A percentile compares a stretch with the other conserved stretches of the same genome.
Evolutionary conservation across 306 rosid species (phyloP).

Genomic region (Rosa multiflora): DNA sequence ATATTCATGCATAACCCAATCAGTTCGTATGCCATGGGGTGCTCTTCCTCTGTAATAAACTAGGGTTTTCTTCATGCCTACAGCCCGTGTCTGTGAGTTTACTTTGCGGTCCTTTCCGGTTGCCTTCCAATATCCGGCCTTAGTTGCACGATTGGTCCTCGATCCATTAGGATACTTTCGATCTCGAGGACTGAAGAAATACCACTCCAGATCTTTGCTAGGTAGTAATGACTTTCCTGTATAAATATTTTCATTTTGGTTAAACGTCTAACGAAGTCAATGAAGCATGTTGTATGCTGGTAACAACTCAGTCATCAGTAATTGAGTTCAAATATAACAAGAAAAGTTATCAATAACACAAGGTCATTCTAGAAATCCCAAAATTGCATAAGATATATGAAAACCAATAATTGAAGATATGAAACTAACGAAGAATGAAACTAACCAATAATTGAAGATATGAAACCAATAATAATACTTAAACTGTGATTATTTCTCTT

Average conservation of each 20-base stretch:
- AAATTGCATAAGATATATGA: not conserved
- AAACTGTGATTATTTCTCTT: not conserved
- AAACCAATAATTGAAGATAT: not conserved
- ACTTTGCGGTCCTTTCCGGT: constrained; percentile 92
- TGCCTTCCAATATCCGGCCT: constrained; percentile 94
- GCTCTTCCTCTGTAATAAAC: constrained; percentile 93
- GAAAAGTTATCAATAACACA: not conserved
- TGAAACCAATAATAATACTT: not conserved
- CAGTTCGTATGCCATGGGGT: constrained; percentile 83
- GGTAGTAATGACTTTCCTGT: constrained; percentile 86
- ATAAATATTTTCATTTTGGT: not conserved
- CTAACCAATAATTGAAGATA: not conserved
- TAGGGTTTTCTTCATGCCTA: constrained; percentile 93
- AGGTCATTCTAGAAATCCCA: not conserved
- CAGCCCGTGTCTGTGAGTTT: constrained; percentile 57
- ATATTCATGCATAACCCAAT: constrained; percentile 97
- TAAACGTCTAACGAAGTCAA: not conserved
- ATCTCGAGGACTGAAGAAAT: constrained; percentile 88
- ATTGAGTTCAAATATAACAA: not conserved
- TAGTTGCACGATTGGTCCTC: constrained; percentile 89
- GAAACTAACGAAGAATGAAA: too few relatives aligned
- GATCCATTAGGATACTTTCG: constrained; percentile 94
- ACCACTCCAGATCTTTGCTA: constrained; percentile 95
- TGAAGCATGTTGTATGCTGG: not conserved
- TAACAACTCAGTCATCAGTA: not conserved